Percentiles rank a stretch among this genome's conserved stretches.
These are phyloP conservation scores for Actinidia chinensis DNA, from an alignment of 179 eudicot species.

Conservation along the genomic window DNA sequence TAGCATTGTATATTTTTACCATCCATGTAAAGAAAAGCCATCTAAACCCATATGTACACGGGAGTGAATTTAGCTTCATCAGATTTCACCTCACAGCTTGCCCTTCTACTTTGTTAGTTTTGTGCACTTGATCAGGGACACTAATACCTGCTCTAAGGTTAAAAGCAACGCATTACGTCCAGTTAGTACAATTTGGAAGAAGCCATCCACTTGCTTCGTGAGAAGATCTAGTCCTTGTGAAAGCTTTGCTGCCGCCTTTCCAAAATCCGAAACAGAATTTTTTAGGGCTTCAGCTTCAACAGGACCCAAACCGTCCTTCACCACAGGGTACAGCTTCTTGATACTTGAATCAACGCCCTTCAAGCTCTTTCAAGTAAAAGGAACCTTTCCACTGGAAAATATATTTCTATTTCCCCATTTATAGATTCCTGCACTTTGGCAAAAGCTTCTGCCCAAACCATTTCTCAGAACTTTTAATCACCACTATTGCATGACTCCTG, in stretches of 20 bases:
- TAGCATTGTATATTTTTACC: neutral
- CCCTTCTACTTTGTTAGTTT: conserved; percentile 32
- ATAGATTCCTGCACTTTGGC: conserved; percentile 50
- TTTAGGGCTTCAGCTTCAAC: conserved; percentile 29
- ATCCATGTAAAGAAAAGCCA: neutral
- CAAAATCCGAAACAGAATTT: conserved; percentile 36
- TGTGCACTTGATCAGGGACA: conserved; percentile 33
- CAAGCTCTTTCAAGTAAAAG: conserved; percentile 66
- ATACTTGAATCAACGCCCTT: conserved; percentile 52
- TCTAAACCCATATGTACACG: neutral
- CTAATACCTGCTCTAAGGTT: conserved; percentile 53
- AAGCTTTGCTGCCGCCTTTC: conserved; percentile 43
- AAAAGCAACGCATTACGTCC: conserved; percentile 81
- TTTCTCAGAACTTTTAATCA: conserved; percentile 49
- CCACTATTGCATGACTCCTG: conserved; percentile 55
- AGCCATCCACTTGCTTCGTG: conserved; percentile 61
- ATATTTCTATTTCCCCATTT: conserved; percentile 51
- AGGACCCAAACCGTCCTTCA: conserved; percentile 39
- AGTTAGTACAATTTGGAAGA: conserved; percentile 68
- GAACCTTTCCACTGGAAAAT: conserved; percentile 31
- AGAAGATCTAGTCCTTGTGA: conserved; percentile 62
- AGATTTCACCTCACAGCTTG: conserved; percentile 43
- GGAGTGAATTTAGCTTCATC: neutral
- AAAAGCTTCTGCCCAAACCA: conserved; percentile 76
- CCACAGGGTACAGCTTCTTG: conserved; percentile 40